A percentile compares a stretch with the other conserved stretches of the same genome.
These are phyloP conservation scores for Podila epicladia DNA, from an alignment of 192 early-diverging fungal species.

Conservation along the genomic window DNA sequence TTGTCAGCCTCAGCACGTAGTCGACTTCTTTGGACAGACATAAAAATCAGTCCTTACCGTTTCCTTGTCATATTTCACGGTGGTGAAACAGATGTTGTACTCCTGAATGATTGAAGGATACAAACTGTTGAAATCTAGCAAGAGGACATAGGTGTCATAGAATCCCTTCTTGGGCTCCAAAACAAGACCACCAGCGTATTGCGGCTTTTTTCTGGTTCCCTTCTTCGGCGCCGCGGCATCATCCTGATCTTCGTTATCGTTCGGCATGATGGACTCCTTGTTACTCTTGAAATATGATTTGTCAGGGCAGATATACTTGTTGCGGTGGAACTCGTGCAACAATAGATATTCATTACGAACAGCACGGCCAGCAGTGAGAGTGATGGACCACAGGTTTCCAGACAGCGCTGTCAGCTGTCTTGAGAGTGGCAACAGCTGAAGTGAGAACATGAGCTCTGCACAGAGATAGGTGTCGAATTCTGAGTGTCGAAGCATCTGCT, in stretches of 20 bases:
- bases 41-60: conserved; percentile 19
- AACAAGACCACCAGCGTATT: conserved; percentile 95
- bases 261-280: conserved; percentile 15
- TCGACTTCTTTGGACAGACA: background rate
- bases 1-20: background rate
- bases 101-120: conserved; percentile 99
- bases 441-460: conserved; percentile 83
- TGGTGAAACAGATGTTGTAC: conserved; percentile 99
- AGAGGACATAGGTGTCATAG: conserved; percentile 93
- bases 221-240: conserved; percentile 51
- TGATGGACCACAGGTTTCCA: conserved; percentile 96
- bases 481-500: conserved; percentile 81
- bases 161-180: conserved; percentile 98
- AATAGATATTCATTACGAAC: conserved; percentile 96
- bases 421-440: conserved; percentile 92
- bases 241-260: conserved; percentile 48
- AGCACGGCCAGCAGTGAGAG: conserved; percentile 88
- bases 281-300: conserved; percentile 58
- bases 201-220: conserved; percentile 80
- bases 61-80: conserved; percentile 67
- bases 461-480: conserved; percentile 86
- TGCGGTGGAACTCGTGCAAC: conserved; percentile 94
- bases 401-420: conserved; percentile 92
- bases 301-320: conserved; percentile 94
- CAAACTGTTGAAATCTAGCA: conserved; percentile 99